A percentile compares a stretch with the other conserved stretches of the same genome.
Conservation (phyloP, 345 rosid genomes). For the Arabis hirsuta region DNA sequence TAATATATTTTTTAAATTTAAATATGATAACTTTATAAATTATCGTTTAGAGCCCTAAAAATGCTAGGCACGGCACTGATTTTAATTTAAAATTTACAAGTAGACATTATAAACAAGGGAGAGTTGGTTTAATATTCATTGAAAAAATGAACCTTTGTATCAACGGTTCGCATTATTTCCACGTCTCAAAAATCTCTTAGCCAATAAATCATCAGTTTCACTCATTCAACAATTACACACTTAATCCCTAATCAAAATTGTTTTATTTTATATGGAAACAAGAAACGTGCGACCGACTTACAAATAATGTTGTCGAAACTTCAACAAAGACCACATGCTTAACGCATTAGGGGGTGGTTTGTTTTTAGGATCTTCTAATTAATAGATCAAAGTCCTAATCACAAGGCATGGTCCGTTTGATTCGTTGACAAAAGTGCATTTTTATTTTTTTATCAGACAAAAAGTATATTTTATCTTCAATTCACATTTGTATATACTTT, state of each 20-base stretch:
- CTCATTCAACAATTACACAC: constrained; percentile 24
- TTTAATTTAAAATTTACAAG: not conserved
- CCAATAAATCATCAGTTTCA: constrained; percentile 14
- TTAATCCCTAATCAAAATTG: not conserved
- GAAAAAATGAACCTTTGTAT: no score
- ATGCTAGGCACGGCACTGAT: no score
- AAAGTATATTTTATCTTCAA: not conserved
- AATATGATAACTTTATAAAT: no score
- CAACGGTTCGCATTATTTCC: no score
- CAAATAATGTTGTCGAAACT: constrained; percentile 13
- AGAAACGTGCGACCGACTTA: constrained; percentile 42
- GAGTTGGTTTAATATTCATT: no score
- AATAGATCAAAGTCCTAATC: not conserved
- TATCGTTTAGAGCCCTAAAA: no score
- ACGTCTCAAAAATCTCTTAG: not conserved
- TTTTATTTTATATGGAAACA: not conserved
- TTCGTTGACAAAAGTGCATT: not conserved
- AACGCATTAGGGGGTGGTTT: constrained; percentile 7
- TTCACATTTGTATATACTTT: constrained; percentile 11
- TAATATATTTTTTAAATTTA: no score
- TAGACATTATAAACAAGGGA: not conserved
- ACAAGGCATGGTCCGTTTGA: constrained; percentile 25
- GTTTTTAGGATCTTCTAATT: constrained; percentile 3
- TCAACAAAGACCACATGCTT: constrained; percentile 25
- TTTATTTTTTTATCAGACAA: not conserved